Percentiles rank a stretch among this genome's conserved stretches.
phyloP scores from a whole-genome alignment of 768 basidiomycete species.

The Mycena leptocephala region DNA sequence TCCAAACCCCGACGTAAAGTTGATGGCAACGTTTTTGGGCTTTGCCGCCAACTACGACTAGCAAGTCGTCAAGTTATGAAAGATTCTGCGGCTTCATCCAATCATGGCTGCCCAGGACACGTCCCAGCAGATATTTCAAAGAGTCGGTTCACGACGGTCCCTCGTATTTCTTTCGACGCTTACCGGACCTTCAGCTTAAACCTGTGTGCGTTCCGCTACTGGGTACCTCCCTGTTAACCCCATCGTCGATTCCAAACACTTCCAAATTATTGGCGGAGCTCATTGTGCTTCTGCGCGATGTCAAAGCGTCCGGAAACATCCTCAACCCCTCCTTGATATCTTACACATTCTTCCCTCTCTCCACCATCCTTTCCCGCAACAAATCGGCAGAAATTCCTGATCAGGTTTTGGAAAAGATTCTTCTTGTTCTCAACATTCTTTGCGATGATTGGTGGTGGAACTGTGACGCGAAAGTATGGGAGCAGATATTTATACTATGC shows the following conservation, averaged over 20 bases:
- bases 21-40: too few species aligned
- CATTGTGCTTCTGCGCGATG: slow-evolving; percentile 60
- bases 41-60: background rate
- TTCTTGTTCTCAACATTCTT: slow-evolving; percentile 72
- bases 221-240: slow-evolving; percentile 75
- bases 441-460: slow-evolving; percentile 90
- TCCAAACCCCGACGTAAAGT: too few species aligned
- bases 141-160: slow-evolving; percentile 13
- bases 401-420: slow-evolving; percentile 82
- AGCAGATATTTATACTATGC: slow-evolving; percentile 87
- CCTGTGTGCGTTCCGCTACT: slow-evolving; percentile 87
- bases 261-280: slow-evolving; percentile 72
- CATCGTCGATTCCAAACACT: slow-evolving; percentile 63
- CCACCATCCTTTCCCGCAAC: slow-evolving; percentile 87
- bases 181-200: slow-evolving; percentile 66
- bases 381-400: slow-evolving; percentile 79
- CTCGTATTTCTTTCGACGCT: background rate
- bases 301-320: slow-evolving; percentile 52
- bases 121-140: slow-evolving; percentile 32
- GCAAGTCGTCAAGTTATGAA: slow-evolving; percentile 10
- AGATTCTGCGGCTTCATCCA: background rate
- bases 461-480: slow-evolving; percentile 83
- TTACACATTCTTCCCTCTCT: slow-evolving; percentile 92
- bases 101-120: slow-evolving; percentile 21
- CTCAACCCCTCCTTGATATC: slow-evolving; percentile 78